Evolutionary conservation across 208 protist genomes (phyloP).

Genomic region (Leishmania turanica): DNA sequence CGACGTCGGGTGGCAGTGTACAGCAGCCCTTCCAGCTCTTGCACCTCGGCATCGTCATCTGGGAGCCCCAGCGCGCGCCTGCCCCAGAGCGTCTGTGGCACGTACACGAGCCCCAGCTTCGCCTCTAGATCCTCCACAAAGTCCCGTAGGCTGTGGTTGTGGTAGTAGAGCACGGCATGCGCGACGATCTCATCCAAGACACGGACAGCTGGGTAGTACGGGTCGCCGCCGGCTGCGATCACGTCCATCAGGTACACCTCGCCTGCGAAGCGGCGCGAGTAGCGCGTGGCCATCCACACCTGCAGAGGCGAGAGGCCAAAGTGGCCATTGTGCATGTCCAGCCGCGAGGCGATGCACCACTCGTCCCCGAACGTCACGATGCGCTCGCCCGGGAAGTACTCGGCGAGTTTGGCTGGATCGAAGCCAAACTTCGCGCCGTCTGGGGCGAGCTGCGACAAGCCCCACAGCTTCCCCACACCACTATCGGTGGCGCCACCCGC

Average conservation of each 20-base stretch:
- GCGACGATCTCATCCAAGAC: conserved; percentile 86
- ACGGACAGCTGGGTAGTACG: conserved; percentile 50
- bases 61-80: conserved; percentile 35
- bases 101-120: conserved; percentile 70
- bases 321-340: conserved; percentile 54
- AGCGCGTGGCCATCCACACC: conserved; percentile 74
- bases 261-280: conserved; percentile 59
- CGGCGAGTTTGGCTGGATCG: conserved; percentile 10
- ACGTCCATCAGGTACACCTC: conserved; percentile 88
- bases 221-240: conserved; percentile 56
- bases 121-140: conserved; percentile 68
- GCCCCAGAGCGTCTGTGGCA: conserved; percentile 60
- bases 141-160: conserved; percentile 72
- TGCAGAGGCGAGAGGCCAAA: conserved; percentile 71
- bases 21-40: conserved; percentile 32
- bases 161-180: conserved; percentile 84
- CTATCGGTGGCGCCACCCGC: neutral
- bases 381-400: conserved; percentile 18
- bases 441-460: neutral
- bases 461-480: neutral
- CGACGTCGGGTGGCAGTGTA: conserved; percentile 23
- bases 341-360: conserved; percentile 24
- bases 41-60: conserved; percentile 30
- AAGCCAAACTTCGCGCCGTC: neutral
- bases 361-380: conserved; percentile 39